phyloP scores from a whole-genome alignment of 2,329 filamentous ascomycete genomes.

The Talaromyces sp. region DNA sequence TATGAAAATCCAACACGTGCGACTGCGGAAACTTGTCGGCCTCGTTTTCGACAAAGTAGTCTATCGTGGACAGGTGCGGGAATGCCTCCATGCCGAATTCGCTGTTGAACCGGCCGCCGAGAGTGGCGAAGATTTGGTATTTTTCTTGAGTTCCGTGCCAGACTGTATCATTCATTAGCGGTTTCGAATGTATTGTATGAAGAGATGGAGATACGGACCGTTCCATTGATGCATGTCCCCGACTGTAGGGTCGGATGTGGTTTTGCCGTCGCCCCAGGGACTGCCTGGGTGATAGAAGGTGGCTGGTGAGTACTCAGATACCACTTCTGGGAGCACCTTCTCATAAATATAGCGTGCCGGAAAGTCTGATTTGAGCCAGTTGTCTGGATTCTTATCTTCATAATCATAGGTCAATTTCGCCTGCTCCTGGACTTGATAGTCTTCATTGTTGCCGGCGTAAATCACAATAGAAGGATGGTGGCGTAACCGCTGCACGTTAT shows the following conservation, averaged over 20 bases:
- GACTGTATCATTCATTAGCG: constrained; percentile 41
- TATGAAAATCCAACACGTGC: constrained; percentile 82
- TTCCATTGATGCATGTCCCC: constrained; percentile 93
- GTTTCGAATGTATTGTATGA: neutral
- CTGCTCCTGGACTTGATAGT: constrained; percentile 81
- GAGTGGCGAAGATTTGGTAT: constrained; percentile 70
- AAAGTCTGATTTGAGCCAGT: constrained; percentile 84
- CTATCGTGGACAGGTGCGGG: constrained; percentile 64
- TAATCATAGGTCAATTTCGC: constrained; percentile 74
- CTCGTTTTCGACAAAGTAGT: constrained; percentile 68
- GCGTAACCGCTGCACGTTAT: constrained; percentile 67
- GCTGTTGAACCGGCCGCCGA: constrained; percentile 78
- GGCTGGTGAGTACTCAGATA: constrained; percentile 63
- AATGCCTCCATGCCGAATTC: constrained; percentile 91
- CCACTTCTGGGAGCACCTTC: constrained; percentile 72
- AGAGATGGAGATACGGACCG: constrained; percentile 30
- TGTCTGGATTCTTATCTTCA: constrained; percentile 73
- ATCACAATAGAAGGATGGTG: constrained; percentile 88
- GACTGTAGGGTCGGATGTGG: constrained; percentile 69
- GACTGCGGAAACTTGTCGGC: constrained; percentile 73
- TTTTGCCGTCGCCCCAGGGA: constrained; percentile 66
- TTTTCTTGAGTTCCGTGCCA: constrained; percentile 84
- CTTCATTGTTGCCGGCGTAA: constrained; percentile 92
- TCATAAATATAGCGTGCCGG: constrained; percentile 83
- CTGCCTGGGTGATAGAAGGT: constrained; percentile 40